These are phyloP conservation scores for Cicer judaicum DNA, from an alignment of 306 rosid genomes.

Conservation along the genomic window DNA sequence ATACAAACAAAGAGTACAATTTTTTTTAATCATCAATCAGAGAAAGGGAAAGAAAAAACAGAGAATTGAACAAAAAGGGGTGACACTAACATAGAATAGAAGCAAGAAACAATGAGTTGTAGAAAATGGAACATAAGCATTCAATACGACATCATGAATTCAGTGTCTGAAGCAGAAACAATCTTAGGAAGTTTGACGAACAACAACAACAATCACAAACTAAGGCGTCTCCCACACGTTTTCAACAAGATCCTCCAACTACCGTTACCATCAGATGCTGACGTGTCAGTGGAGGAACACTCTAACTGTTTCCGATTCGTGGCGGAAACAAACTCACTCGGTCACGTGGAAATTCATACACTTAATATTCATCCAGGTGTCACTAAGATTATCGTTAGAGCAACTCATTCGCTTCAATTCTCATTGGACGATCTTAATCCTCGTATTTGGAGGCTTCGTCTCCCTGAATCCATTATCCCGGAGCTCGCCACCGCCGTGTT, in stretches of 20 bases:
- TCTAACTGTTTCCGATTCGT: constrained; percentile 4
- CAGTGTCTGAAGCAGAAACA: not conserved
- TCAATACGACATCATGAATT: not conserved
- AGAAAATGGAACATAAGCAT: constrained; percentile 19
- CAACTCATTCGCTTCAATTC: constrained; percentile 8
- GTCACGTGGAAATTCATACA: constrained; percentile 19
- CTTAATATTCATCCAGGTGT: constrained; percentile 20
- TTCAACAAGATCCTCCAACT: constrained; percentile 20
- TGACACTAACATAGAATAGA: not conserved
- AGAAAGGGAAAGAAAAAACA: too few species aligned
- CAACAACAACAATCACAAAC: not conserved
- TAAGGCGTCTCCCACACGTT: constrained; percentile 5
- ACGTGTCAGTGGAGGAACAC: constrained; percentile 4
- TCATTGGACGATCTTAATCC: constrained; percentile 12
- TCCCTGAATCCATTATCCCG: constrained; percentile 5
- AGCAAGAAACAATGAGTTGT: not conserved
- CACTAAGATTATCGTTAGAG: constrained; percentile 14
- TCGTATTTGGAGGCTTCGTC: constrained; percentile 16
- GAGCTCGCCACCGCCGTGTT: constrained; percentile 12
- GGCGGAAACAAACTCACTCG: constrained; percentile 3
- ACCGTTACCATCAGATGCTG: constrained; percentile 15
- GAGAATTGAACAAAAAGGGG: too few species aligned
- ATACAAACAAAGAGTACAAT: too few species aligned
- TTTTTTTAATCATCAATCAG: too few species aligned
- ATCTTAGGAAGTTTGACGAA: not conserved